Evolutionary conservation across 1,284 basidiomycete genomes (phyloP).

Genomic region (Stereum hirsutum): DNA sequence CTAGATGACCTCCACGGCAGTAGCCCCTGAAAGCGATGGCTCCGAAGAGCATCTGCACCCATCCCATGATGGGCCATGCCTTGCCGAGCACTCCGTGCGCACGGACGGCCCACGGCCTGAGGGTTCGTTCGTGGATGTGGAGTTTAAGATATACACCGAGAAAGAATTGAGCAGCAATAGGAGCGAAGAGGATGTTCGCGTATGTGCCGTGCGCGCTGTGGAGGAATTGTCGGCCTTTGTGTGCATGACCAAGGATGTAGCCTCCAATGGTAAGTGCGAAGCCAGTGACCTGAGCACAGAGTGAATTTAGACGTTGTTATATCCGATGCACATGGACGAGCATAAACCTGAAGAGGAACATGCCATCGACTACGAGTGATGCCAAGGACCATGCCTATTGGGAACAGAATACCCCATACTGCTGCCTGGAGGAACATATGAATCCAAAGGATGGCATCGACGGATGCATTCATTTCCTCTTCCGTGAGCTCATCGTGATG

Average conservation of each 20-base stretch:
- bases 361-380: slow-evolving; percentile 77
- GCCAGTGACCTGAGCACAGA: slow-evolving; percentile 41
- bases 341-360: slow-evolving; percentile 70
- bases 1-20: slow-evolving; percentile 63
- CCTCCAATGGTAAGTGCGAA: slow-evolving; percentile 65
- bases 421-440: slow-evolving; percentile 70
- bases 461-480: slow-evolving; percentile 56
- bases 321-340: not conserved
- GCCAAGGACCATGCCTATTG: slow-evolving; percentile 82
- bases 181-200: slow-evolving; percentile 60
- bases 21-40: slow-evolving; percentile 57
- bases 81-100: slow-evolving; percentile 82
- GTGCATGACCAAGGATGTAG: slow-evolving; percentile 74
- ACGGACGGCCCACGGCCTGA: slow-evolving; percentile 69
- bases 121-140: slow-evolving; percentile 75
- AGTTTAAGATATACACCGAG: slow-evolving; percentile 90
- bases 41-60: slow-evolving; percentile 79
- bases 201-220: slow-evolving; percentile 63
- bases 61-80: slow-evolving; percentile 80
- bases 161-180: slow-evolving; percentile 58
- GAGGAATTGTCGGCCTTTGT: slow-evolving; percentile 68
- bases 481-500: slow-evolving; percentile 54
- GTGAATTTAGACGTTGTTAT: not conserved
- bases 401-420: slow-evolving; percentile 80
- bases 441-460: slow-evolving; percentile 72